Conservation (phyloP, 371 early-diverging fungal species). For the Dentiscutata heterogama region DNA sequence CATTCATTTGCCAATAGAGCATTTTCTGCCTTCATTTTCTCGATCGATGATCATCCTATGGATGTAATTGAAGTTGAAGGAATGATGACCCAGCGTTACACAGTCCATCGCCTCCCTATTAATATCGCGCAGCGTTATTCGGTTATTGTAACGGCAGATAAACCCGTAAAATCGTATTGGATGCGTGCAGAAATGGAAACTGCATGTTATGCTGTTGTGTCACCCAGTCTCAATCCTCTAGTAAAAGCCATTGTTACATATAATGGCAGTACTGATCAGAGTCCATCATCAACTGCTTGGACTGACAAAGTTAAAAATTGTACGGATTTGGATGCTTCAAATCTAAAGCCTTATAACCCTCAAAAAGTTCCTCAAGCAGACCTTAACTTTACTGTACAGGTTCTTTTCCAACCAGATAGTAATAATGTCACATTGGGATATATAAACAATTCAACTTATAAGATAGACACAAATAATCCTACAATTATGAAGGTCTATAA, state of each 20-base stretch:
- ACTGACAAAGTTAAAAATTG: background rate
- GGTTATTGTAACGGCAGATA: slow-evolving; percentile 54
- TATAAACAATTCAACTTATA: slow-evolving; percentile 18
- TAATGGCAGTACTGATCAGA: slow-evolving; percentile 61
- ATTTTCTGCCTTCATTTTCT: slow-evolving; percentile 49
- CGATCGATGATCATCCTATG: slow-evolving; percentile 56
- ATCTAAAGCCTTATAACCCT: slow-evolving; percentile 49
- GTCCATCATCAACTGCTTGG: slow-evolving; percentile 48
- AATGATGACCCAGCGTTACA: slow-evolving; percentile 50
- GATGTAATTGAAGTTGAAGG: slow-evolving; percentile 62
- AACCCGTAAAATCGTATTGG: slow-evolving; percentile 54
- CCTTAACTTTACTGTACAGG: slow-evolving; percentile 44
- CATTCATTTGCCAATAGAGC: background rate
- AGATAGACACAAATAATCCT: background rate
- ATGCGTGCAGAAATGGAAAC: slow-evolving; percentile 53
- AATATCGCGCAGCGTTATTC: slow-evolving; percentile 59
- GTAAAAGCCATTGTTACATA: slow-evolving; percentile 52
- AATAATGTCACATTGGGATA: slow-evolving; percentile 39
- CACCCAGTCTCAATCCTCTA: slow-evolving; percentile 43
- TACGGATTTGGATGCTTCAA: slow-evolving; percentile 49
- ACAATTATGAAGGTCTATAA: background rate
- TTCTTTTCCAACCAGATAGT: slow-evolving; percentile 47
- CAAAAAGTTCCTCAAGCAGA: slow-evolving; percentile 49
- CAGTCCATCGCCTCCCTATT: slow-evolving; percentile 52
- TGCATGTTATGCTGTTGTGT: slow-evolving; percentile 47